Base-by-base conservation (phyloP, 2,329 filamentous ascomycete species). In the Colletotrichum sp. region DNA sequence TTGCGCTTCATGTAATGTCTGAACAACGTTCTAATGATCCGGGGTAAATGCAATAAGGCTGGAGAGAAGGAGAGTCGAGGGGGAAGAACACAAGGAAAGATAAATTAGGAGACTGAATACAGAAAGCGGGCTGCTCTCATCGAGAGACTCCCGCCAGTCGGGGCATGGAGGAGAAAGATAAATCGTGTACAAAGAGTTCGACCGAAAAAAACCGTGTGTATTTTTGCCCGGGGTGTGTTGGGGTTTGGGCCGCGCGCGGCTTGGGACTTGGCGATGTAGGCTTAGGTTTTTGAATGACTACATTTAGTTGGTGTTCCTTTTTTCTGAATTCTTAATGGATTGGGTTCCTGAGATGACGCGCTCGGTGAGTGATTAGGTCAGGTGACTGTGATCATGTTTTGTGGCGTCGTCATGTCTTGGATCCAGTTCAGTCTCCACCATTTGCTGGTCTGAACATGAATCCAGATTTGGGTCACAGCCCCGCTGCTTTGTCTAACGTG, bases 1-100 rank as follows among this genome's bases (percentile, higher is more conserved):
- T 79, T 89, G 75, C 85, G 88, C 66, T 90, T 89, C 80, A 83
- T 85, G 79, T 89, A 81, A 85, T 70, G 70, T 74, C 58, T 75
- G 56, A 58, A 68, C 32, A 39, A 39, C 32, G 27, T 36, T 60
- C 18, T 48, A 64, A 39, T 27, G 70, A 43, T 36, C 13, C 13
- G 39, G 65, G 18, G 22, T 22, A 16, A n/a, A 34, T 10, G 18
- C 16, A 32, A 32, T 18, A 34, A 61, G 30, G 18, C 18, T 18
- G 25, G 13, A n/a, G 32, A 61, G 70, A 52, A 30, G 28, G 36
- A 36, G 56, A 27, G 56, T 39, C 32, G 27, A n/a, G 36, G 18
- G 13, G 12, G 16, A 25, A 58, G 58, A 25, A 28, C 16, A 62
- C 18, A 22, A 58, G 18, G 18, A 64, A 28, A 34, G 55, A 75